A percentile compares a stretch with the other conserved stretches of the same genome.
These are phyloP conservation scores for Colletotrichum musae DNA, from an alignment of 2,329 filamentous ascomycete species.

Conservation along the genomic window DNA sequence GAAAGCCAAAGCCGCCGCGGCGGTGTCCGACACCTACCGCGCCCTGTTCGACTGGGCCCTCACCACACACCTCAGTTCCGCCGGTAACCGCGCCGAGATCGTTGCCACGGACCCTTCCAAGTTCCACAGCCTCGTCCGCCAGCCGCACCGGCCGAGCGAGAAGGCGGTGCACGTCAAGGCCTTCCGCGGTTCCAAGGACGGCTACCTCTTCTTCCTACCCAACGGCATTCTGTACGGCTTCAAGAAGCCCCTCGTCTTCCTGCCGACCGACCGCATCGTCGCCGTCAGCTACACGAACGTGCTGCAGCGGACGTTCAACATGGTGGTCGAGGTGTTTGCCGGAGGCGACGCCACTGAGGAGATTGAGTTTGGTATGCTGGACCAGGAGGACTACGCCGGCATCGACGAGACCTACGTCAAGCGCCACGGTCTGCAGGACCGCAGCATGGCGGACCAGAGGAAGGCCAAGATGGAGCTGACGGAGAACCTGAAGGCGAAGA, in stretches of 20 bases:
- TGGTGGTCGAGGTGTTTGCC: slow-evolving; percentile 73
- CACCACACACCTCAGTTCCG: slow-evolving; percentile 64
- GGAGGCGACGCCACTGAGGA: slow-evolving; percentile 69
- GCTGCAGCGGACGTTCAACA: slow-evolving; percentile 78
- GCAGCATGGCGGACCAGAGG: slow-evolving; percentile 77
- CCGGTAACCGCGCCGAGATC: slow-evolving; percentile 64
- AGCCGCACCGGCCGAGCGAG: slow-evolving; percentile 72
- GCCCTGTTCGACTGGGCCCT: slow-evolving; percentile 74
- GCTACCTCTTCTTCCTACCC: slow-evolving; percentile 76
- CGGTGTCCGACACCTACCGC: slow-evolving; percentile 72
- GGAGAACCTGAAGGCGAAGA: slow-evolving; percentile 69
- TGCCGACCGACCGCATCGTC: slow-evolving; percentile 72
- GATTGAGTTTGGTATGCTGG: slow-evolving; percentile 78
- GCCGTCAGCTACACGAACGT: slow-evolving; percentile 79
- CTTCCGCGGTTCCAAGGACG: slow-evolving; percentile 78
- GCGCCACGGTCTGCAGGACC: slow-evolving; percentile 73
- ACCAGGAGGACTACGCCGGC: slow-evolving; percentile 76
- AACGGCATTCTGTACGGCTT: slow-evolving; percentile 79
- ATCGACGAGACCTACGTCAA: slow-evolving; percentile 76
- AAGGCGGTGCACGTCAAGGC: slow-evolving; percentile 76
- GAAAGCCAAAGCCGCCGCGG: slow-evolving; percentile 63
- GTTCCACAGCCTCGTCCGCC: slow-evolving; percentile 70
- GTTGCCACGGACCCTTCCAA: slow-evolving; percentile 67
- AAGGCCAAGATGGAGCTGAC: slow-evolving; percentile 75
- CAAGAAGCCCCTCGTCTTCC: slow-evolving; percentile 78